Base-by-base conservation (phyloP, 1,284 basidiomycete genomes). In the Sparassis latifolia region DNA sequence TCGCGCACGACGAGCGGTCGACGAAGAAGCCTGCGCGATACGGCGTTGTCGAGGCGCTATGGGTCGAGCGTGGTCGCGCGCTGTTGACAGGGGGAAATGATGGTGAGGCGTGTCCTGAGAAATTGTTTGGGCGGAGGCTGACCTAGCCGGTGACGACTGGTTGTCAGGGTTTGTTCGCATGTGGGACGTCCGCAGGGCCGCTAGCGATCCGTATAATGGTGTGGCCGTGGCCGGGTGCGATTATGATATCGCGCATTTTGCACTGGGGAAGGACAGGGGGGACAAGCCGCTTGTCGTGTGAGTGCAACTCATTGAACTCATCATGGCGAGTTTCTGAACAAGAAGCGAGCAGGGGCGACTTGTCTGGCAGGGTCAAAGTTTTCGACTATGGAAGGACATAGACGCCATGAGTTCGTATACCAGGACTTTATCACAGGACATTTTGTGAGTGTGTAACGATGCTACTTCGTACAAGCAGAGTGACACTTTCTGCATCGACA, bases 71-170 rank as follows among this genome's bases (percentile, higher is more conserved):
- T n/a, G 63, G 66, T 31, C 62, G 75, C 5, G 76, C 78, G 2
- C 66, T 88, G 20, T 63, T 83, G 33, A 84, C 77, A 12, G 82
- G 79, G 3, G 85, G 84, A 0, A 70, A 75, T 44, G 84, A 88
- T 62, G 85, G 84, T 84, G 58, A 55, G 74, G 52, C 30, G 9
- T 27, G 3, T 48, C 51, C 10, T 35, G 20, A 44, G 28, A 30
- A 12, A 47, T 37, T 47, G 10, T 48, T 33, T 42, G 30, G 48
- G 44, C 51, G 10, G 31, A 48, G 48, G 55, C 35, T 27, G 27
- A n/a, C 40, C 33, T 49, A 38, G 9, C 35, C n/a, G 20, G 20
- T 20, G 20, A 20, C 20, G 20, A 38, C 35, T n/a, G 7, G n/a
- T n/a, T 38, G 9, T 38, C 57, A 86, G 84, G 85, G 7, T 84